phyloP scores from a whole-genome alignment of 495 filamentous ascomycete species.

The Lasiosphaeria miniovina region DNA sequence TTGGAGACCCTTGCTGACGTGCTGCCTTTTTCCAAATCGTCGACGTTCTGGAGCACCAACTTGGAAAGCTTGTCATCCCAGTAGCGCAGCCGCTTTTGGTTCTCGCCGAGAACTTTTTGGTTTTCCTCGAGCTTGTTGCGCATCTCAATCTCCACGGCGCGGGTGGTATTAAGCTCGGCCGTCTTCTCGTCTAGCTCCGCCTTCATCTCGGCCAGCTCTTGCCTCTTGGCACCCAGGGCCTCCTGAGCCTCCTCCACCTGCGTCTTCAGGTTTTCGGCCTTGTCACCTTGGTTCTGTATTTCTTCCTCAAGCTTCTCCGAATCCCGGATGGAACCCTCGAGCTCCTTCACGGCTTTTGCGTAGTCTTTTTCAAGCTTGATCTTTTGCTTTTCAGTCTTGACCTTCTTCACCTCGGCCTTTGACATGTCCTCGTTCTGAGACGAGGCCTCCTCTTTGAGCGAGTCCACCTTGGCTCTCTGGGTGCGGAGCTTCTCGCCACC shows the following conservation, averaged over 20 bases:
- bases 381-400: slow-evolving; percentile 90
- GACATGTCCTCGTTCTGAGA: slow-evolving; percentile 77
- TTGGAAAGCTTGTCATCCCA: slow-evolving; percentile 89
- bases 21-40: slow-evolving; percentile 51
- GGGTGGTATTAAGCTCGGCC: slow-evolving; percentile 81
- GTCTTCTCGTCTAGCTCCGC: slow-evolving; percentile 82
- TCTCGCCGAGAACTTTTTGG: slow-evolving; percentile 82
- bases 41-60: slow-evolving; percentile 72
- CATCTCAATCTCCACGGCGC: slow-evolving; percentile 94
- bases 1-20: slow-evolving; percentile 1
- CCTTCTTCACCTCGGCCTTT: slow-evolving; percentile 75
- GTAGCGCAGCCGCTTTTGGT: slow-evolving; percentile 77
- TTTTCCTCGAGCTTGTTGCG: slow-evolving; percentile 95
- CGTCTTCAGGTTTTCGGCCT: slow-evolving; percentile 67
- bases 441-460: slow-evolving; percentile 80
- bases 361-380: slow-evolving; percentile 80
- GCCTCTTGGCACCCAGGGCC: slow-evolving; percentile 73
- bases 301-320: slow-evolving; percentile 72
- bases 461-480: slow-evolving; percentile 93
- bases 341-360: slow-evolving; percentile 69
- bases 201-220: slow-evolving; percentile 76
- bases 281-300: slow-evolving; percentile 67
- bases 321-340: slow-evolving; percentile 66
- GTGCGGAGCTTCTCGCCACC: slow-evolving; percentile 87
- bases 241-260: slow-evolving; percentile 85